Evolutionary conservation across 2,329 filamentous ascomycete genomes (phyloP), one percentile per base, ranked within the genome.

Genomic region (Tolypocladium sp.): DNA sequence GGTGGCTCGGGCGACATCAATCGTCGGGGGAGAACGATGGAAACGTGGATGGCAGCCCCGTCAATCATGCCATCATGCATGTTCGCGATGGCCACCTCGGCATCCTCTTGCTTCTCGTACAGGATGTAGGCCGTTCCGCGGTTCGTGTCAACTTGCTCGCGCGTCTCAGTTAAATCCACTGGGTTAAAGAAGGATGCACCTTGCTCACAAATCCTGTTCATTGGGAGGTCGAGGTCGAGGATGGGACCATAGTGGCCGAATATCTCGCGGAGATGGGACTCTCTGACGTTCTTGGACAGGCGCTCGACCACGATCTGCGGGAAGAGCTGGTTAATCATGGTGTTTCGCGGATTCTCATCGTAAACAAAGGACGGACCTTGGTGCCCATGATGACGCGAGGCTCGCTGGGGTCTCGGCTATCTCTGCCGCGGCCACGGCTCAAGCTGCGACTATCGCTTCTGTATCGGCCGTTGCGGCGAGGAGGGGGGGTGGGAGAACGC

Each of bases 1-100:
- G 91, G 91, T 20, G 92, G 92, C 53, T 89, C 85, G 22, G 85
- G 86, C 8, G 90, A 92, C 68, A 96, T 90, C 66, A 91, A 91
- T 67, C 89, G 86, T 56, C 89, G 85, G 0, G 91, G 91, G 41
- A 96, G 79, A 33, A 96, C 91, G 64, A 97, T 94, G 52, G 90
- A 94, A 55, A 97, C 92, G 68, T 88, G 89, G 68, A 97, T 87
- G 44, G 86, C 80, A 27, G 87, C 85, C 57, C 92, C 92, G 72
- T 97, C 92, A 35, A 96, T 77, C 69, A 96, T 90, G n/a, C 90
- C 91, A 76, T 99, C 94, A 73, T 99, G 94, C 94, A 99, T 97
- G 71, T 96, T 90, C 22, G 92, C 86, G 66, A 97, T 95, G 35
- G 94, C 94, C 17, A 86, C 81, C 74, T 97, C 91, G 30, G 94